Percentiles rank a stretch among this genome's conserved stretches.
These are phyloP conservation scores for Cenchrus americanus DNA, from an alignment of 176 grass and related monocot species.

Conservation along the genomic window DNA sequence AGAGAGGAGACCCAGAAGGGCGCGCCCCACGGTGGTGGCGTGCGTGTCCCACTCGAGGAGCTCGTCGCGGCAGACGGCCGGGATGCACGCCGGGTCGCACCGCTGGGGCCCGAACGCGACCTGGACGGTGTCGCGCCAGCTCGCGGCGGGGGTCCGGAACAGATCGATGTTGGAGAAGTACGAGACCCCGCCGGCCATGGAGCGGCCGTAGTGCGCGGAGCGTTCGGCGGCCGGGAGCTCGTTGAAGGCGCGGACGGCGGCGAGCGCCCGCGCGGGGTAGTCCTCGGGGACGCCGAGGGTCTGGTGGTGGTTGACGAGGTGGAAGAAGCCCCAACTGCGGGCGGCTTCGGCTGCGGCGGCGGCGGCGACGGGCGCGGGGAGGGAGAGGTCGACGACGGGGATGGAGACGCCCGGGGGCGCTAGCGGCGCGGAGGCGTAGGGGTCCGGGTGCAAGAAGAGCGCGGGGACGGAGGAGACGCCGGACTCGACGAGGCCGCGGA, in stretches of 20 bases:
- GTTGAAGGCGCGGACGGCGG: constrained; percentile 73
- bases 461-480: constrained; percentile 54
- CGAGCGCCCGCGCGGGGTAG: constrained; percentile 44
- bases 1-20: constrained; percentile 58
- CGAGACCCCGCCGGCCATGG: constrained; percentile 47
- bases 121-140: constrained; percentile 93
- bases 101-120: constrained; percentile 43
- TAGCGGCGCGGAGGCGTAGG: constrained; percentile 41
- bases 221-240: constrained; percentile 68
- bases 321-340: constrained; percentile 78
- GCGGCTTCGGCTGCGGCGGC: constrained; percentile 48
- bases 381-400: constrained; percentile 57
- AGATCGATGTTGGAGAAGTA: constrained; percentile 88
- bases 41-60: constrained; percentile 62
- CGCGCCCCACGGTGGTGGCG: constrained; percentile 43
- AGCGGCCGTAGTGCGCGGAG: constrained; percentile 64
- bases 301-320: constrained; percentile 67
- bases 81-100: constrained; percentile 55
- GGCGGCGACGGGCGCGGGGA: constrained; percentile 41
- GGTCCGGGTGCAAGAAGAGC: constrained; percentile 55
- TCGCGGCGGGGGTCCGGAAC: constrained; percentile 61
- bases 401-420: constrained; percentile 41
- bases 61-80: constrained; percentile 63
- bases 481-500: constrained; percentile 80
- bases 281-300: constrained; percentile 46